A percentile compares a stretch with the other conserved stretches of the same genome.
Conservation (phyloP, 306 rosid species). For the Cicer bijugum region DNA sequence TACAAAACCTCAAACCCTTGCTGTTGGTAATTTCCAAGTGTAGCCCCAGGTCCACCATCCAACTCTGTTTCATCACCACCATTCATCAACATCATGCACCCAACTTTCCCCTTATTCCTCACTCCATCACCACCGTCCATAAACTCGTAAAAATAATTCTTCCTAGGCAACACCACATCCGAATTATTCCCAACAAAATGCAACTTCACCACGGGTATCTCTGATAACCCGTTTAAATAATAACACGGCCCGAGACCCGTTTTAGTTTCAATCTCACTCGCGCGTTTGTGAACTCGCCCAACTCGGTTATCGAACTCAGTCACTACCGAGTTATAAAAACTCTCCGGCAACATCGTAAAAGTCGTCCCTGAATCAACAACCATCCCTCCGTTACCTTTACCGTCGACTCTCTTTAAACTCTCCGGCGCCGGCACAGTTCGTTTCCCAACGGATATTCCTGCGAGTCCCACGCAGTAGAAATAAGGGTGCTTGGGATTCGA, state of each 20-base stretch:
- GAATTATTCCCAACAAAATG: constrained; percentile 76
- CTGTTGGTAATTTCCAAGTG: constrained; percentile 89
- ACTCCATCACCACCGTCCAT: constrained; percentile 60
- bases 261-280: constrained; percentile 61
- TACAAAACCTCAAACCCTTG: constrained; percentile 90
- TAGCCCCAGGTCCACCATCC: constrained; percentile 84
- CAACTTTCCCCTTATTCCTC: constrained; percentile 59
- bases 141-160: constrained; percentile 80
- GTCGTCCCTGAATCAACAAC: constrained; percentile 97
- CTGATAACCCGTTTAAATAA: constrained; percentile 46
- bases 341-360: constrained; percentile 81
- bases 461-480: constrained; percentile 75
- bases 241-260: constrained; percentile 88
- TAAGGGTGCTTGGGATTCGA: constrained; percentile 84
- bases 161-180: constrained; percentile 69
- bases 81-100: constrained; percentile 92
- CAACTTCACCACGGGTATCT: constrained; percentile 64
- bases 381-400: constrained; percentile 69
- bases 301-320: constrained; percentile 71
- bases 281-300: constrained; percentile 62
- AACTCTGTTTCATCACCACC: constrained; percentile 85
- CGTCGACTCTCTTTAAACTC: constrained; percentile 57
- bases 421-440: constrained; percentile 63
- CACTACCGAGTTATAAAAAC: constrained; percentile 67
- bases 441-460: constrained; percentile 71